These are phyloP conservation scores for Aspergillus incahuasiensis DNA, from an alignment of 495 filamentous ascomycete species.

Conservation along the genomic window DNA sequence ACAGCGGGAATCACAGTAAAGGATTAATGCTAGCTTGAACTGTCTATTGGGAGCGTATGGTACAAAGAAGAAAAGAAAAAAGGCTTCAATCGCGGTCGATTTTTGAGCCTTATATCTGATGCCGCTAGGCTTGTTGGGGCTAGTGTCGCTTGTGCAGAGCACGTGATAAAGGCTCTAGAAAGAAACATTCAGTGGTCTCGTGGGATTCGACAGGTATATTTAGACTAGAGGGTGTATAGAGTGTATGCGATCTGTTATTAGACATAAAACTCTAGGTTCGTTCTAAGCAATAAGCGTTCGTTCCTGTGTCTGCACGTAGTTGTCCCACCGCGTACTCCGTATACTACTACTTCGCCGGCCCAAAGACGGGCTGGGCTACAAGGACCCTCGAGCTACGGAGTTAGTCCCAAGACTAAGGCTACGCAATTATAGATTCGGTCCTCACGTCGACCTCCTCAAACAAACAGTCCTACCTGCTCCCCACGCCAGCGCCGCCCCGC, in stretches of 20 bases:
- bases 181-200: neutral
- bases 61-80: conserved; percentile 37
- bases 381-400: neutral
- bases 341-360: neutral
- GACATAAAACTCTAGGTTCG: neutral
- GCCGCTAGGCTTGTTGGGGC: conserved; percentile 33
- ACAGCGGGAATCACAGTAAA: conserved; percentile 37
- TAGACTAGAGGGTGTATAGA: neutral
- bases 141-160: neutral
- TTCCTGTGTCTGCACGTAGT: neutral
- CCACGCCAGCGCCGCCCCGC: neutral
- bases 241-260: neutral
- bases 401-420: neutral
- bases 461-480: neutral
- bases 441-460: neutral
- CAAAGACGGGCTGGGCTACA: neutral
- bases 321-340: neutral
- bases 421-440: neutral
- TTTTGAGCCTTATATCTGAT: conserved; percentile 22
- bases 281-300: neutral
- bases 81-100: conserved; percentile 27
- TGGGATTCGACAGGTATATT: too few species aligned
- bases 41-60: conserved; percentile 79
- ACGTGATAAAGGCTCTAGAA: neutral
- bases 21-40: conserved; percentile 67